Conservation (phyloP, 208 protist species). For the Leishmania lainsoni region DNA sequence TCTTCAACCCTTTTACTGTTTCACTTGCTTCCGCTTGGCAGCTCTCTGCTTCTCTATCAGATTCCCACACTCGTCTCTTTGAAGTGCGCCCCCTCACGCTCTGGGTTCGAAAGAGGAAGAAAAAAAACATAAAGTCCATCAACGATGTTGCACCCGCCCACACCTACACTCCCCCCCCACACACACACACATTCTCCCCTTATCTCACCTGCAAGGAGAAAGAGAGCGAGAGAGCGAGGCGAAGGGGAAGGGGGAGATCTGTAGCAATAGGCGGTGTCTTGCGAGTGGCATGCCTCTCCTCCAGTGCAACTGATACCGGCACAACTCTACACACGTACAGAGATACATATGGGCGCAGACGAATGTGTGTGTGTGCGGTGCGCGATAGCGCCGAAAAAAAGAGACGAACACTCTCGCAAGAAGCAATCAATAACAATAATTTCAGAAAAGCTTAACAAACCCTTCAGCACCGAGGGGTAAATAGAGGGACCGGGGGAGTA, state of each 20-base stretch:
- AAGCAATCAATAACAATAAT: slow-evolving; percentile 13
- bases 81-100: background rate
- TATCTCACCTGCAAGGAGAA: background rate
- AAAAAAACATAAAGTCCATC: background rate
- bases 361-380: background rate
- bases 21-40: background rate
- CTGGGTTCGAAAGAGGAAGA: slow-evolving; percentile 6
- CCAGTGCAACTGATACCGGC: background rate
- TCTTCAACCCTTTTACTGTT: too few relatives aligned
- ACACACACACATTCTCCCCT: background rate
- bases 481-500: background rate
- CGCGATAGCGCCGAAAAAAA: background rate
- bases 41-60: background rate
- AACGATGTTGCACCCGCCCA: background rate
- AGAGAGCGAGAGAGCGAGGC: background rate
- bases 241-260: background rate
- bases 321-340: background rate
- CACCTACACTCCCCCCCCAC: background rate
- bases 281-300: background rate
- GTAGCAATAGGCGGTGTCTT: background rate
- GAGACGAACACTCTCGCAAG: background rate
- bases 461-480: background rate
- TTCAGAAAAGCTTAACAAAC: background rate
- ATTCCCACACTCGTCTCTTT: background rate
- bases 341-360: background rate